These are phyloP conservation scores for Fusarium clavum DNA, from an alignment of 2,329 filamentous ascomycete species.

Conservation along the genomic window DNA sequence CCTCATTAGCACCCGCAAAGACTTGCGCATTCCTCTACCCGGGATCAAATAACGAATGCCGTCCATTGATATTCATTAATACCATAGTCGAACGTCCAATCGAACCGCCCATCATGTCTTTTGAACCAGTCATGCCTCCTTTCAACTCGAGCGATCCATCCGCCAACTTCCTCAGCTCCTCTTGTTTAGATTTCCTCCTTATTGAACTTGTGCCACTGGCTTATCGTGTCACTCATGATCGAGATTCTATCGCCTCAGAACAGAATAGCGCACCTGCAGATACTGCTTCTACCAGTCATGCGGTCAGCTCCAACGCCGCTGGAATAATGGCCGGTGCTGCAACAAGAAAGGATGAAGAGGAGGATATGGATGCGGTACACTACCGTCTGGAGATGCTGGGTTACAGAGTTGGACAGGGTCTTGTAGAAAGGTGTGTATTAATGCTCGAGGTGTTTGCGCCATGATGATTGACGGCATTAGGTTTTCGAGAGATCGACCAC, in stretches of 20 bases:
- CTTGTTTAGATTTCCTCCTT: constrained; percentile 91
- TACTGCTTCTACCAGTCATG: constrained; percentile 37
- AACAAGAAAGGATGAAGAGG: constrained; percentile 73
- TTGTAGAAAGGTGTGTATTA: constrained; percentile 80
- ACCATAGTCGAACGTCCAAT: background rate
- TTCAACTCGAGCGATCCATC: constrained; percentile 79
- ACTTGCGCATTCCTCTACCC: background rate
- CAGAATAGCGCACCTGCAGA: constrained; percentile 37
- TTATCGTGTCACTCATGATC: constrained; percentile 83
- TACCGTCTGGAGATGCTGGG: constrained; percentile 85
- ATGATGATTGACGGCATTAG: constrained; percentile 62
- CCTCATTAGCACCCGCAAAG: background rate
- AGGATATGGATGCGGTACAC: constrained; percentile 85
- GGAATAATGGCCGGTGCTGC: constrained; percentile 42
- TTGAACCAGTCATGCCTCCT: constrained; percentile 75
- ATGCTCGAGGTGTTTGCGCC: background rate
- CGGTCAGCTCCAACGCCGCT: constrained; percentile 43
- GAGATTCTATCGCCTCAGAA: constrained; percentile 63
- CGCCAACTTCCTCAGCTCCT: constrained; percentile 81
- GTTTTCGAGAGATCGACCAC: constrained; percentile 84
- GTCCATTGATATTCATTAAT: background rate
- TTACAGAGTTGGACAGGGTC: constrained; percentile 90
- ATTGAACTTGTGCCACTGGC: constrained; percentile 97
- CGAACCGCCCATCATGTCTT: constrained; percentile 68
- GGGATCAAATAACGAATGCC: background rate